A percentile compares a stretch with the other conserved stretches of the same genome.
Evolutionary conservation across 371 early-diverging fungal species (phyloP).

Genomic region (Syncephalis plumigaleata): DNA sequence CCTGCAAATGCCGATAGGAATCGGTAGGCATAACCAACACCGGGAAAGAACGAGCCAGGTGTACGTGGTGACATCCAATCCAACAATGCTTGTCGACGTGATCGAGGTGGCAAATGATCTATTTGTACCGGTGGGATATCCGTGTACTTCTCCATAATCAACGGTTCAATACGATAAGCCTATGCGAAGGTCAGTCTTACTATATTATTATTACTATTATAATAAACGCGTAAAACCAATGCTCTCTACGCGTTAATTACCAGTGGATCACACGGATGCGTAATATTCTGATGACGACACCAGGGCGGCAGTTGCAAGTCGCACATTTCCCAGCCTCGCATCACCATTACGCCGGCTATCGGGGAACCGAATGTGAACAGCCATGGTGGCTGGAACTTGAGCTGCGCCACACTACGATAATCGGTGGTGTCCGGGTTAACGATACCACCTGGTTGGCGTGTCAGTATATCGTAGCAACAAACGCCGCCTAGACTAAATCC

Average conservation of each 20-base stretch:
- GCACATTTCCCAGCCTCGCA: conserved; percentile 18
- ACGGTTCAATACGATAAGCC: conserved; percentile 27
- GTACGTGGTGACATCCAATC: too few species aligned
- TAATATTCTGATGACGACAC: conserved; percentile 20
- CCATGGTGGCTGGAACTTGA: conserved; percentile 16
- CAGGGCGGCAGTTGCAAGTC: conserved; percentile 12
- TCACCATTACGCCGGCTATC: conserved; percentile 20
- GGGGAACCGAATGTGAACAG: conserved; percentile 24
- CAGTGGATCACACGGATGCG: conserved; percentile 24
- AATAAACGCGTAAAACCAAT: neutral
- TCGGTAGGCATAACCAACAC: too few species aligned
- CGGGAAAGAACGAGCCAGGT: too few species aligned
- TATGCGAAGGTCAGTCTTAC: neutral
- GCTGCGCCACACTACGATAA: conserved; percentile 9
- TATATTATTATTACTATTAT: neutral
- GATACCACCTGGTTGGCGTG: neutral
- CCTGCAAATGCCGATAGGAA: too few species aligned
- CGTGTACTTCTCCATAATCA: conserved; percentile 17
- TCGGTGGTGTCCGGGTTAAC: neutral
- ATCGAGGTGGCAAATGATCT: neutral
- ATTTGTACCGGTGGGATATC: conserved; percentile 17
- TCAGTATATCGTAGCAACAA: conserved; percentile 21
- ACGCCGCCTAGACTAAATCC: conserved; percentile 26
- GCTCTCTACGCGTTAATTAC: too few species aligned
- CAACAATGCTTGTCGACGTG: too few species aligned